These are phyloP conservation scores for Zychaea mexicana DNA, from an alignment of 371 early-diverging fungal species.

Conservation along the genomic window DNA sequence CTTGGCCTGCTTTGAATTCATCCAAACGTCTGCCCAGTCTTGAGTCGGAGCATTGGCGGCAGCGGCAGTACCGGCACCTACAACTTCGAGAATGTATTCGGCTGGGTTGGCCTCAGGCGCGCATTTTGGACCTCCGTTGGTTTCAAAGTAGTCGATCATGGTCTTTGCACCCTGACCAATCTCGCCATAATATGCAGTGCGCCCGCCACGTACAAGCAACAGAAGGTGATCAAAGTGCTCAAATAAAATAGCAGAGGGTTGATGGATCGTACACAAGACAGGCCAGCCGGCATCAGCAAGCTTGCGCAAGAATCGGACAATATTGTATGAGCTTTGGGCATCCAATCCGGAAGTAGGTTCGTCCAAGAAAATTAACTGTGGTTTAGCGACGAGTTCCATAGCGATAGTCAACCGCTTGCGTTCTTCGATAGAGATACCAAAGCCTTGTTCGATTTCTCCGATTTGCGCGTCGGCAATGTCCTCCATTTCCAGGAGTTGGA, in stretches of 20 bases:
- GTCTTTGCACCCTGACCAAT: constrained; percentile 55
- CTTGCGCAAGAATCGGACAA: too few species aligned
- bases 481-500: constrained; percentile 66
- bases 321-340: too few species aligned
- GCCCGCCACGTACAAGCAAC: constrained; percentile 78
- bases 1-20: constrained; percentile 45
- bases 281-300: too few species aligned
- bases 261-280: constrained; percentile 91
- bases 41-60: constrained; percentile 57
- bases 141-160: constrained; percentile 65
- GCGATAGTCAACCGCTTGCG: constrained; percentile 69
- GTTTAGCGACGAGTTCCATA: constrained; percentile 75
- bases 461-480: constrained; percentile 62
- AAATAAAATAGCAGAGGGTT: constrained; percentile 80
- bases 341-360: constrained; percentile 86
- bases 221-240: constrained; percentile 80
- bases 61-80: too few species aligned
- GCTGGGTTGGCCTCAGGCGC: too few species aligned
- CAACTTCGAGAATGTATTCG: too few species aligned
- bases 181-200: constrained; percentile 79
- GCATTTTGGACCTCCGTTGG: constrained; percentile 59
- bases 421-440: constrained; percentile 65
- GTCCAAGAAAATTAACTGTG: constrained; percentile 81
- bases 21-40: constrained; percentile 70
- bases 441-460: constrained; percentile 56